Base-by-base conservation (phyloP, 2,329 filamentous ascomycete genomes). In the Coleophoma cylindrospora region DNA sequence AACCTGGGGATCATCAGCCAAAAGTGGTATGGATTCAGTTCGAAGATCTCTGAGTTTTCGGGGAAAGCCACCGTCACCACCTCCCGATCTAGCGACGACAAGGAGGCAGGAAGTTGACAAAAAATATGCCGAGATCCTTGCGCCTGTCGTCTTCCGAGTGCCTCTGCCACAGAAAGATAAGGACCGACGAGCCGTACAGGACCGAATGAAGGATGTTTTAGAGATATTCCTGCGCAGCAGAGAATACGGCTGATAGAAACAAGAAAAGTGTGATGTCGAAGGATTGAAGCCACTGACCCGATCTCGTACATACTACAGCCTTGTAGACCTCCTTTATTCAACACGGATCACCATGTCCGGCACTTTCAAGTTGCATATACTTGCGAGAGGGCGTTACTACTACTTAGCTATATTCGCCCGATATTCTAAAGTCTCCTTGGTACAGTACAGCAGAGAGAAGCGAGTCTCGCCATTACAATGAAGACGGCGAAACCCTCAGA, bases 41-140 rank as follows among this genome's bases (percentile, higher is more conserved):
- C 46, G 60, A 13, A 50, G 61, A 38, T 57, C 55, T 17, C 38
- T 65, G 19, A 62, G 57, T 47, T 64, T 63, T 57, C 63, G 61
- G 38, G 55, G 54, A 7, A 55, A 46, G 49, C 45, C 51, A 2
- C 51, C 56, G 0, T 33, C 54, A 57, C 34, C 68, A 50, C 70
- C 69, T 5, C 70, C 70, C 45, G 72, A 77, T 44, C 73, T 74
- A 0, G 70, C 74, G 2, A 63, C 78, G 13, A 71, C 75, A n/a
- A 79, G 77, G 55, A 73, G 84, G 49, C 72, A 79, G 53, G 72
- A 75, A 2, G 76, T 84, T 47, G 82, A 86, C 66, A 76, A 69
- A 50, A 76, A 74, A 36, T 80, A 86, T 37, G 84, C 86, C 0
- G 78, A 81, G 45, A 68, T 89, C 0, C 86, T 94, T 56, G 80